Percentiles rank a stretch among this genome's conserved stretches.
These are phyloP conservation scores for Lactarius pseudohatsudake DNA, from an alignment of 768 basidiomycete genomes.

Conservation along the genomic window DNA sequence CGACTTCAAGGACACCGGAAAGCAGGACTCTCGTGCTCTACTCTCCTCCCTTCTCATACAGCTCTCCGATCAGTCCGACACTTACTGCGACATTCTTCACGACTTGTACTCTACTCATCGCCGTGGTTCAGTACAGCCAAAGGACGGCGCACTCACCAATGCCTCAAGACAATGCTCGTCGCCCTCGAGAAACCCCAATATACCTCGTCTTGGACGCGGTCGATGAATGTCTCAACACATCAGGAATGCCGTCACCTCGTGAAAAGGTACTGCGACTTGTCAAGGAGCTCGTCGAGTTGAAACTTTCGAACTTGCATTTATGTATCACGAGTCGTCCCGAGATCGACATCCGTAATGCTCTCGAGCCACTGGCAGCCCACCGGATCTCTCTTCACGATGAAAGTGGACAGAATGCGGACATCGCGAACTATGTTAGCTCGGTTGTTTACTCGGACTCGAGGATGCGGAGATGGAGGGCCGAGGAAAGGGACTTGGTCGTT, in stretches of 20 bases:
- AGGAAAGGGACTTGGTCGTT: too few species aligned
- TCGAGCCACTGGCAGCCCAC: background rate
- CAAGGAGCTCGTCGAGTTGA: background rate
- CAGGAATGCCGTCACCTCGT: background rate
- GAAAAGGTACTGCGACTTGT: background rate
- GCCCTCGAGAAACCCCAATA: background rate
- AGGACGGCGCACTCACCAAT: background rate
- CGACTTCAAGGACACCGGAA: too few species aligned
- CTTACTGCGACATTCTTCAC: background rate
- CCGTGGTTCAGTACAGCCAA: background rate
- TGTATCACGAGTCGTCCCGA: background rate
- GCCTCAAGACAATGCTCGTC: constrained; percentile 3
- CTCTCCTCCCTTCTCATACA: constrained; percentile 10
- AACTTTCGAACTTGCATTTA: background rate
- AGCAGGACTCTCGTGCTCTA: background rate
- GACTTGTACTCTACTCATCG: background rate
- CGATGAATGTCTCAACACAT: background rate
- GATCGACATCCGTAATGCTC: background rate
- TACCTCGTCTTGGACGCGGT: background rate
- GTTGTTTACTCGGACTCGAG: background rate
- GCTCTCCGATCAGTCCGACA: constrained; percentile 4
- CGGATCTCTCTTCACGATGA: background rate
- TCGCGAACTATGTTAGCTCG: background rate
- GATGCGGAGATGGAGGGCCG: background rate
- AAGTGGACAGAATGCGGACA: background rate